phyloP scores from a whole-genome alignment of 1,284 basidiomycete genomes.

The Ustilago sp. region DNA sequence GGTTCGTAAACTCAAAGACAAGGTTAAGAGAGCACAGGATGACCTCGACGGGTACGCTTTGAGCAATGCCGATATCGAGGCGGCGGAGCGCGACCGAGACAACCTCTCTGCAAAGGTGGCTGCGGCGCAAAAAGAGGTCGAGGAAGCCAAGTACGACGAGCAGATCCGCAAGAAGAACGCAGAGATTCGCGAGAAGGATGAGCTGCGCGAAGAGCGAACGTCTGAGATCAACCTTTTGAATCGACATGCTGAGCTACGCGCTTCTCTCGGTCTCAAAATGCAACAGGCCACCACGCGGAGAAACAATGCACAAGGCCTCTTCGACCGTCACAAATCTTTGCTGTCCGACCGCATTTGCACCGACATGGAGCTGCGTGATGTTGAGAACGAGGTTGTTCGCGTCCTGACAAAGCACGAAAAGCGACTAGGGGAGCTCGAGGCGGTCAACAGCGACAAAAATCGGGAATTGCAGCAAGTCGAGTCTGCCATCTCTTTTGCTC shows the following conservation, averaged over 20 bases:
- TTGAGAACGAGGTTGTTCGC: conserved; percentile 79
- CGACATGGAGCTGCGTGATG: conserved; percentile 75
- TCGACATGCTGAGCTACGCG: conserved; percentile 83
- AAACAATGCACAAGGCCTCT: conserved; percentile 35
- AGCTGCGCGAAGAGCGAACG: conserved; percentile 79
- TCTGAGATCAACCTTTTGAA: conserved; percentile 80
- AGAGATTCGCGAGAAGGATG: conserved; percentile 77
- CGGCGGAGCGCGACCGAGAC: conserved; percentile 46
- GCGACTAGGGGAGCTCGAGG: conserved; percentile 41
- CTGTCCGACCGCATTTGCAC: conserved; percentile 77
- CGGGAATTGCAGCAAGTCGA: conserved; percentile 56
- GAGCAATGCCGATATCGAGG: conserved; percentile 44
- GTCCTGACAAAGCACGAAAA: conserved; percentile 69
- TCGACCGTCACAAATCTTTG: conserved; percentile 73
- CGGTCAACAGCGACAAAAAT: conserved; percentile 40
- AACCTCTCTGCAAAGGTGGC: conserved; percentile 31
- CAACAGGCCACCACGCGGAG: conserved; percentile 28
- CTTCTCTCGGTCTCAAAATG: conserved; percentile 80
- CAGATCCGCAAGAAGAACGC: conserved; percentile 76
- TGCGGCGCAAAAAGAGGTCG: conserved; percentile 48
- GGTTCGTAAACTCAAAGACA: conserved; percentile 45
- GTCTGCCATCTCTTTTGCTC: conserved; percentile 52
- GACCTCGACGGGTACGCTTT: conserved; percentile 49
- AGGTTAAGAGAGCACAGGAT: conserved; percentile 54
- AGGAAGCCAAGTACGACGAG: conserved; percentile 75